phyloP scores from a whole-genome alignment of 306 rosid species.

The Phaseolus lunatus region DNA sequence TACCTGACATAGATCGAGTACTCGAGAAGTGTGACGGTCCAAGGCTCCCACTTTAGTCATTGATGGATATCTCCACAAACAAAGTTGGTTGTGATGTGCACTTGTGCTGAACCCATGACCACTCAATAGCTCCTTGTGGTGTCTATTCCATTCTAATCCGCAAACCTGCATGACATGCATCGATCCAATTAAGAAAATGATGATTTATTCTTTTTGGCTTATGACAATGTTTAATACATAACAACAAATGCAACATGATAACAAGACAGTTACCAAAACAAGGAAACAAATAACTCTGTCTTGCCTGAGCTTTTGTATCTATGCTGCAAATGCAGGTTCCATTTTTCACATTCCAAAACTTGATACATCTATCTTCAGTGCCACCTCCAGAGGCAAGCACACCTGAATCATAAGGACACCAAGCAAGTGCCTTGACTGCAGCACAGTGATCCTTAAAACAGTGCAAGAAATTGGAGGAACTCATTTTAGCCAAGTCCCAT shows the following conservation, averaged over 20 bases:
- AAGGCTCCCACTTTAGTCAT: conserved; percentile 67
- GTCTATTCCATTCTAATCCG: conserved; percentile 85
- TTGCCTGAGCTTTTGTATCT: conserved; percentile 76
- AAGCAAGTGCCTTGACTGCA: conserved; percentile 84
- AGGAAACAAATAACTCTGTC: conserved; percentile 8
- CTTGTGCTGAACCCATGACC: conserved; percentile 72
- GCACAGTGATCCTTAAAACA: conserved; percentile 69
- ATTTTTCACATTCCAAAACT: conserved; percentile 71
- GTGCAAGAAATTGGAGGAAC: conserved; percentile 67
- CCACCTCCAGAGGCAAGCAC: conserved; percentile 90
- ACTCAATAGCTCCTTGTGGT: conserved; percentile 77
- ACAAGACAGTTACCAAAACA: background rate
- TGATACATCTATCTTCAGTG: conserved; percentile 70
- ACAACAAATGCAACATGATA: background rate
- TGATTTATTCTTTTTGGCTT: conserved; percentile 22
- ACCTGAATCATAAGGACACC: conserved; percentile 77
- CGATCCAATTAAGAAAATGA: background rate
- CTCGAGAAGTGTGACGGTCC: conserved; percentile 62
- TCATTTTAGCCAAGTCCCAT: conserved; percentile 78
- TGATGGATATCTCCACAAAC: conserved; percentile 79
- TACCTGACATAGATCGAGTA: conserved; percentile 79
- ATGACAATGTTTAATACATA: conserved; percentile 5
- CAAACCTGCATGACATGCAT: conserved; percentile 58
- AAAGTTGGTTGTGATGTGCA: conserved; percentile 58
- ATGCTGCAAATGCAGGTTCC: conserved; percentile 64